Conservation (phyloP, 768 basidiomycete genomes). For the Pleurotus tuoliensis region DNA sequence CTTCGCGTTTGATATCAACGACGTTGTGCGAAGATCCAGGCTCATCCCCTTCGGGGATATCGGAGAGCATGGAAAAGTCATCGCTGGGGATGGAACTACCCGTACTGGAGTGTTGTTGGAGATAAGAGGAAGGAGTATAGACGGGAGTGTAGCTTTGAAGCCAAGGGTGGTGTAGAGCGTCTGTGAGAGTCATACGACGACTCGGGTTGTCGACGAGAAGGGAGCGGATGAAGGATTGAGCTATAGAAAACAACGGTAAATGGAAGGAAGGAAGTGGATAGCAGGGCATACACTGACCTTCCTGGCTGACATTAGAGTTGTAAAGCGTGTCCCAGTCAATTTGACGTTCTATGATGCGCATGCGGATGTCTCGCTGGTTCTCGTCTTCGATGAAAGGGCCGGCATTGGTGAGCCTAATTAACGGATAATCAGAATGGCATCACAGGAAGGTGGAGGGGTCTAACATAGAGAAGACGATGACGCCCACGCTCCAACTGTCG, state of each 20-base stretch:
- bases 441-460: slow-evolving; percentile 15
- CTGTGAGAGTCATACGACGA: slow-evolving; percentile 65
- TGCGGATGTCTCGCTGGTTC: slow-evolving; percentile 51
- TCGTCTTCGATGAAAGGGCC: slow-evolving; percentile 82
- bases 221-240: slow-evolving; percentile 56
- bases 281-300: slow-evolving; percentile 36
- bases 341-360: slow-evolving; percentile 51
- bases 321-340: slow-evolving; percentile 61
- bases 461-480: slow-evolving; percentile 90
- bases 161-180: slow-evolving; percentile 78
- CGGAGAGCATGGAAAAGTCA: slow-evolving; percentile 22
- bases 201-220: slow-evolving; percentile 66
- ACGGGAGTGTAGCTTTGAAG: slow-evolving; percentile 36
- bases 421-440: slow-evolving; percentile 9
- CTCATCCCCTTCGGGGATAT: slow-evolving; percentile 8
- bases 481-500: slow-evolving; percentile 95
- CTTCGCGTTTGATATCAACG: slow-evolving; percentile 14
- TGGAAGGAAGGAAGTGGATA: neutral
- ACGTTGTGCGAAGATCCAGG: slow-evolving; percentile 2
- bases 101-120: neutral
- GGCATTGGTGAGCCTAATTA: slow-evolving; percentile 64
- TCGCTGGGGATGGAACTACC: slow-evolving; percentile 8
- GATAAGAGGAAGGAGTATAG: slow-evolving; percentile 12
- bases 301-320: slow-evolving; percentile 31
- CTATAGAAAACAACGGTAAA: slow-evolving; percentile 29